These are phyloP conservation scores for Quercus agrifolia DNA, from an alignment of 306 rosid genomes.

Conservation along the genomic window DNA sequence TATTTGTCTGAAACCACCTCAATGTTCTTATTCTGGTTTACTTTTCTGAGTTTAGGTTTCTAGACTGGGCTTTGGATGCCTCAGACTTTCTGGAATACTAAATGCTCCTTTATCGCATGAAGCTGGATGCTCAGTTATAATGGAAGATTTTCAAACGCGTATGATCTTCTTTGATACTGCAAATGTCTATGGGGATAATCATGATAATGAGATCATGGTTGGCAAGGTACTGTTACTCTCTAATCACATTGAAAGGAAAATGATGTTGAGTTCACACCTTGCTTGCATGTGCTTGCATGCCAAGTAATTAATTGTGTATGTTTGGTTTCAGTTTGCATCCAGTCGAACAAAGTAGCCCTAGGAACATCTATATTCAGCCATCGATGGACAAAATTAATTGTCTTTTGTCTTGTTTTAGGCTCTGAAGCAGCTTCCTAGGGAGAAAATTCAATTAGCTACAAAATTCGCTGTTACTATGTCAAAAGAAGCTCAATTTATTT, in stretches of 20 bases:
- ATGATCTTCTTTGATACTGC: slow-evolving; percentile 72
- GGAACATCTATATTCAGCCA: neutral
- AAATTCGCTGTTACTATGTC: slow-evolving; percentile 44
- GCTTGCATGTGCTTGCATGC: too few species aligned
- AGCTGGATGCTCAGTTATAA: slow-evolving; percentile 56
- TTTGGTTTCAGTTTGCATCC: neutral
- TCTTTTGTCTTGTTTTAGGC: slow-evolving; percentile 39
- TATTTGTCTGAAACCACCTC: neutral
- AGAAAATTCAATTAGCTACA: slow-evolving; percentile 63
- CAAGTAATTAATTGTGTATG: neutral
- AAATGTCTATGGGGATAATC: slow-evolving; percentile 49
- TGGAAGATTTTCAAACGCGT: slow-evolving; percentile 58
- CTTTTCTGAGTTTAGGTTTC: slow-evolving; percentile 53
- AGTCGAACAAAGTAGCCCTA: neutral
- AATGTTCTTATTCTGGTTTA: neutral
- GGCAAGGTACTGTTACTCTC: slow-evolving; percentile 46
- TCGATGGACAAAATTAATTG: neutral
- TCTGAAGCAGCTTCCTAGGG: slow-evolving; percentile 63
- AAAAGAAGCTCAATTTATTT: slow-evolving; percentile 13
- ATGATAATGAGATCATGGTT: slow-evolving; percentile 68
- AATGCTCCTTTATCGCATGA: slow-evolving; percentile 64
- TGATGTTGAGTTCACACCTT: too few species aligned
- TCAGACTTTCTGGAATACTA: slow-evolving; percentile 60
- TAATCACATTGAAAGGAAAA: neutral
- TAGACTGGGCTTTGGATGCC: slow-evolving; percentile 82